Conservation (phyloP, 2,329 filamentous ascomycete genomes). For the Leptographium wingfieldii region DNA sequence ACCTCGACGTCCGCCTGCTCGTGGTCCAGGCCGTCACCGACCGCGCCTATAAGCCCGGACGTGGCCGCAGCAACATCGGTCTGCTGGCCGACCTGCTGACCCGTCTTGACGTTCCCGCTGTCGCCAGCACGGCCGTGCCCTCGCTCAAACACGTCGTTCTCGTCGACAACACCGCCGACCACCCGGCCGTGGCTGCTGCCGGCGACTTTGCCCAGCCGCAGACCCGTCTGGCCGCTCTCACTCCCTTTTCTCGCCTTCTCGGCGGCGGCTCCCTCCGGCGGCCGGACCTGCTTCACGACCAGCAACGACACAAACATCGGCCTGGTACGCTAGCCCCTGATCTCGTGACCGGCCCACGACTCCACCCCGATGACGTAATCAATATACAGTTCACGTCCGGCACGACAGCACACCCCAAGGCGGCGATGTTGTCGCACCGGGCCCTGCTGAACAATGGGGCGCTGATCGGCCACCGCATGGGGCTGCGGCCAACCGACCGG, state of each 20-base stretch:
- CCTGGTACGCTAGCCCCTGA: conserved; percentile 9
- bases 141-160: conserved; percentile 59
- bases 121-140: conserved; percentile 40
- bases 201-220: conserved; percentile 12
- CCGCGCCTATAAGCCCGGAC: conserved; percentile 50
- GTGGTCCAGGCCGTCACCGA: conserved; percentile 84
- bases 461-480: conserved; percentile 76
- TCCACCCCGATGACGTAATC: conserved; percentile 56
- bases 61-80: conserved; percentile 38
- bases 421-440: conserved; percentile 73
- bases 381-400: conserved; percentile 97
- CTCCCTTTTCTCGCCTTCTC: conserved; percentile 28
- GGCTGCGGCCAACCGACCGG: conserved; percentile 57
- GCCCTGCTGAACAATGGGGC: conserved; percentile 88
- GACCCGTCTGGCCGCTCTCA: conserved; percentile 25
- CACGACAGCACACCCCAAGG: conserved; percentile 85
- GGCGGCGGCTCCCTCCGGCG: conserved; percentile 2
- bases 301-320: not conserved
- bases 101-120: conserved; percentile 26
- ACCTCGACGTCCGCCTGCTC: conserved; percentile 60
- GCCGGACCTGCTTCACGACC: conserved; percentile 1
- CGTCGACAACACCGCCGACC: conserved; percentile 27
- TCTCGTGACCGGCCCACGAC: conserved; percentile 28
- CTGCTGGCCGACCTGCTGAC: conserved; percentile 34
- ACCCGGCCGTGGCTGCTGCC: conserved; percentile 30